Base-by-base conservation (phyloP, 805 yeast species). In the Candida vartiovaarae region DNA sequence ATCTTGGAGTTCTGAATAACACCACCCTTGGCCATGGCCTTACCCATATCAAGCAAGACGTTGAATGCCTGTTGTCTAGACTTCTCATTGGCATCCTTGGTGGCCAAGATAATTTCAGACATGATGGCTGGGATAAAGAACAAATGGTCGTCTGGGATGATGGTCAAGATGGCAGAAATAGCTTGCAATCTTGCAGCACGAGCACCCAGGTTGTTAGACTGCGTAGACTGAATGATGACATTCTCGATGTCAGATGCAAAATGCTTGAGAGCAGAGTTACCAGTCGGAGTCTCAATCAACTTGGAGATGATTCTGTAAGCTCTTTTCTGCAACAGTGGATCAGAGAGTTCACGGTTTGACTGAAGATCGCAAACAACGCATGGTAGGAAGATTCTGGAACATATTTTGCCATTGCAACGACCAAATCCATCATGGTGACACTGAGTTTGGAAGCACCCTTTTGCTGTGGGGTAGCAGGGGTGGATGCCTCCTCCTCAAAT, bases 61-160 rank as follows among this genome's bases (percentile, higher is more conserved):
- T 77, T 74, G 61, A 82, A 93, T 1, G 97, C 82, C 11, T 80
- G 68, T 49, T 81, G 85, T 60, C 99, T 78, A 2, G 96, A 79
- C 66, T 87, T 86, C 64, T 93, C 99, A 61, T 91, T 95, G 43
- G 80, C 82, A 59, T 89, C 96, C 64, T 91, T 93, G 6, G 97
- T 90, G 28, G 88, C 80, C 55, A 93, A 70, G 43, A 93, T 91
- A 25, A 89, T 81, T 67, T 93, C 98, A 43, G 96, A 87, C 32
- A 89, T 71, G 34, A 85, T 67, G 8, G 84, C 72, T 24, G 96
- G 95, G 52, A 93, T 80, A 62, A 90, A 88, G 52, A 76, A 75
- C 54, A 88, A 67, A 50, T 84, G 82, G 23, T 73, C 63, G 3
- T 67, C 49, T 15, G 97, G 95, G 35, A 90, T 61, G 23, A 78